Conservation (phyloP, 2,329 filamentous ascomycete genomes). For the Cryphonectria naterciae region DNA sequence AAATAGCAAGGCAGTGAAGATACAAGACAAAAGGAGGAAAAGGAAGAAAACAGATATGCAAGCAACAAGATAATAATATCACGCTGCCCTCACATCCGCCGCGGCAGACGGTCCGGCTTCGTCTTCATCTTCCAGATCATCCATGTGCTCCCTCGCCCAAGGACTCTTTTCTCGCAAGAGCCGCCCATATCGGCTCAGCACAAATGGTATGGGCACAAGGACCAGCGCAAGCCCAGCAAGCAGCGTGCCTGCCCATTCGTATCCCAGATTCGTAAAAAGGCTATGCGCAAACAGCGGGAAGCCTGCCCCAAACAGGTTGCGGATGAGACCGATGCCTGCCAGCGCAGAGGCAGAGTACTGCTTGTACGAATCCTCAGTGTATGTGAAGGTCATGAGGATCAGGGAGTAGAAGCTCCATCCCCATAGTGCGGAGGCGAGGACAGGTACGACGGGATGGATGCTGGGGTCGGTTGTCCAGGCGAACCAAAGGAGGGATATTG, state of each 20-base stretch:
- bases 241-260: constrained; percentile 42
- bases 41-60: neutral
- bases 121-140: constrained; percentile 27
- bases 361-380: constrained; percentile 53
- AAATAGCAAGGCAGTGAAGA: neutral
- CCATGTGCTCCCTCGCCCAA: constrained; percentile 36
- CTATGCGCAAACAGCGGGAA: constrained; percentile 44
- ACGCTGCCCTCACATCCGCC: neutral
- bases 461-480: constrained; percentile 39
- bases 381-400: constrained; percentile 53
- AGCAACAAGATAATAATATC: neutral
- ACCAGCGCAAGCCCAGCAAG: constrained; percentile 41
- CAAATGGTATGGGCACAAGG: constrained; percentile 41
- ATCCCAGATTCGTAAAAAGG: constrained; percentile 41
- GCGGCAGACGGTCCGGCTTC: constrained; percentile 11
- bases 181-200: constrained; percentile 34
- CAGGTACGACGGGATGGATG: constrained; percentile 49
- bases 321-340: constrained; percentile 45
- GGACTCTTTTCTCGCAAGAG: constrained; percentile 35
- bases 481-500: constrained; percentile 42
- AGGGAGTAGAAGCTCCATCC: constrained; percentile 55
- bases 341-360: constrained; percentile 45
- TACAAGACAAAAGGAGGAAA: neutral
- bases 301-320: constrained; percentile 43
- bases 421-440: constrained; percentile 53